Base-by-base conservation (phyloP, 2,329 filamentous ascomycete genomes). In the Macrophomina pseudophaseolina region DNA sequence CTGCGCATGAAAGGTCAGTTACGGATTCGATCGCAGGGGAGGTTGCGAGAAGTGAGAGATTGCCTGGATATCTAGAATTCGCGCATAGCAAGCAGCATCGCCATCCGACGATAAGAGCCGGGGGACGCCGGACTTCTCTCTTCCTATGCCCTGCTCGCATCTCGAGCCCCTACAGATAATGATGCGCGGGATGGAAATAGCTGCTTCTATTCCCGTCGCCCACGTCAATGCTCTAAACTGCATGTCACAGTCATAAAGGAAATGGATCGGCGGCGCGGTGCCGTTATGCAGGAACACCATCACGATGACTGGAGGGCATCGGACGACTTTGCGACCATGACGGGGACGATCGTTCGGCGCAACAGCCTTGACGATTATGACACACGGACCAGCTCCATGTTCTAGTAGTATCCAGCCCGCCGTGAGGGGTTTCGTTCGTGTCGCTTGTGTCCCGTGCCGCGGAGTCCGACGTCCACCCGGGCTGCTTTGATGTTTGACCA, bases 201-300 rank as follows among this genome's bases (percentile, higher is more conserved):
- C 33, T 48, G 56, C 40, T 58, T 42, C 56, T 60, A 60, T 60
- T 60, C 30, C 30, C n/a, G 56, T 46, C 56, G 12, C 28, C 7
- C 28, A 16, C 23, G n/a, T 28, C 40, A 44, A 33, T 60, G 18
- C 54, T n/a, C 14, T 9, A 7, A 28, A 5, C 23, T 8, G 48
- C 48, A 51, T 23, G 14, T 30, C 48, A 12, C 48, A 5, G 48
- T 51, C 48, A 44, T 30, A 30, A 51, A 6, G 48, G 48, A 51
- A 51, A 30, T 28, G 6, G 48, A 51, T 58, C 54, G 54, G 14
- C 54, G 14, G 2, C 35, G 33, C 23, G 18, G 9, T 9, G 8
- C 44, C n/a, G 5, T 48, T 11, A 58, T 58, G 56, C 56, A 60
- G 56, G 56, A 60, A 60, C 53, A 23, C 16, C 9, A 44, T 44